These are phyloP conservation scores for Saccharomyces hybrid DNA, from an alignment of 1,139 yeast species.

Conservation along the genomic window DNA sequence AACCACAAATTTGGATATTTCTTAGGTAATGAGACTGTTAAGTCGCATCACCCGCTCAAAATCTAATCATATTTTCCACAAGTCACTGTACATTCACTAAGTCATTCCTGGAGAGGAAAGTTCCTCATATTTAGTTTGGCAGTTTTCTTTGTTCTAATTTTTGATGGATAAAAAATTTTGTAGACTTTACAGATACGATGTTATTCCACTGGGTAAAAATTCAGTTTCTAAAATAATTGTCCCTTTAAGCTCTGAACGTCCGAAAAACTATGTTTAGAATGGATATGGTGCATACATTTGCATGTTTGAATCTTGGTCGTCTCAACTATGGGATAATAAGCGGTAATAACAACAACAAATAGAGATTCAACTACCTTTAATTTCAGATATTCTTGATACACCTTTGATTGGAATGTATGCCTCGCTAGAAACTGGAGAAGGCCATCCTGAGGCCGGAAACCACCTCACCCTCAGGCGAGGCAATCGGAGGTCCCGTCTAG, in stretches of 20 bases:
- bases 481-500: not conserved
- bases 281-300: constrained; percentile 27
- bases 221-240: not conserved
- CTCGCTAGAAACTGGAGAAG: not conserved
- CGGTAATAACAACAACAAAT: not conserved
- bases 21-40: not conserved
- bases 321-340: constrained; percentile 4
- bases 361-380: not conserved
- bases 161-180: not conserved
- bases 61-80: not conserved
- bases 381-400: not conserved
- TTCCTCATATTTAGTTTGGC: not conserved
- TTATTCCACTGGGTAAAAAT: not conserved
- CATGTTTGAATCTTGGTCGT: constrained; percentile 30
- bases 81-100: not conserved
- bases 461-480: not conserved
- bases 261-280: not conserved
- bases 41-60: not conserved
- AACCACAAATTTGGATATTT: not conserved
- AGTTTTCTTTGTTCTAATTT: not conserved
- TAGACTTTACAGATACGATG: not conserved
- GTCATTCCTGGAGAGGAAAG: not conserved
- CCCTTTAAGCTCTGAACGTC: not conserved
- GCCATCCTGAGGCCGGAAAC: not conserved
- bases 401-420: not conserved